Conservation (phyloP, 2,329 filamentous ascomycete genomes). For the Fusarium torreyae region DNA sequence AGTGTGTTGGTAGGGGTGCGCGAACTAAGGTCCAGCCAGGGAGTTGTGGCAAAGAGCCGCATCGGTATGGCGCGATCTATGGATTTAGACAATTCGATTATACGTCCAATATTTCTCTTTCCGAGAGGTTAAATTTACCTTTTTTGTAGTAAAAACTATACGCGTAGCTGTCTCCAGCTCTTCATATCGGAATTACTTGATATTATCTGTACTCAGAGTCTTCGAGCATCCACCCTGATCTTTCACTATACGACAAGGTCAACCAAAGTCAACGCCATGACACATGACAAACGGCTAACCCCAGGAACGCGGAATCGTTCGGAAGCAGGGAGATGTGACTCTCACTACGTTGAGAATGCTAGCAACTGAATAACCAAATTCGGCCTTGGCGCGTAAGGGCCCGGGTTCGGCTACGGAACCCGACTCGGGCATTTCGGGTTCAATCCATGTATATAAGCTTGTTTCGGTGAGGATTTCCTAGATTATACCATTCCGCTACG, state of each 20-base stretch:
- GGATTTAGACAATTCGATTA: not conserved
- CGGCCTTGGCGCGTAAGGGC: not conserved
- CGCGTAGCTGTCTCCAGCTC: not conserved
- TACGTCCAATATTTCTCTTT: not conserved
- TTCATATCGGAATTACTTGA: not conserved
- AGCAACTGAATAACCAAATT: not conserved
- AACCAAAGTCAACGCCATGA: not conserved
- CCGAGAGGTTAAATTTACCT: too few relatives aligned
- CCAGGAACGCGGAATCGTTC: constrained; percentile 2
- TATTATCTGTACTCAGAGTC: not conserved
- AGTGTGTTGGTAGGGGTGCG: not conserved
- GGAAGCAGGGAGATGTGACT: not conserved
- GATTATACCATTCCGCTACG: constrained; percentile 3
- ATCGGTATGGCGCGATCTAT: not conserved
- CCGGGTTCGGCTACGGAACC: constrained; percentile 1
- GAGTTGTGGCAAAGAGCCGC: not conserved
- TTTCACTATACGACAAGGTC: not conserved
- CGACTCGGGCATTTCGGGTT: constrained; percentile 5
- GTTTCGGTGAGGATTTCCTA: not conserved
- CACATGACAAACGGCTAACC: not conserved
- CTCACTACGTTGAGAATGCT: not conserved
- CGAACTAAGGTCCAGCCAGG: not conserved
- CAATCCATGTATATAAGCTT: not conserved
- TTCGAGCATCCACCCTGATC: not conserved
- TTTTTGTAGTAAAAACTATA: too few relatives aligned